Evolutionary conservation across 2,329 filamentous ascomycete genomes (phyloP).

Genomic region (Graphilbum fragrans): DNA sequence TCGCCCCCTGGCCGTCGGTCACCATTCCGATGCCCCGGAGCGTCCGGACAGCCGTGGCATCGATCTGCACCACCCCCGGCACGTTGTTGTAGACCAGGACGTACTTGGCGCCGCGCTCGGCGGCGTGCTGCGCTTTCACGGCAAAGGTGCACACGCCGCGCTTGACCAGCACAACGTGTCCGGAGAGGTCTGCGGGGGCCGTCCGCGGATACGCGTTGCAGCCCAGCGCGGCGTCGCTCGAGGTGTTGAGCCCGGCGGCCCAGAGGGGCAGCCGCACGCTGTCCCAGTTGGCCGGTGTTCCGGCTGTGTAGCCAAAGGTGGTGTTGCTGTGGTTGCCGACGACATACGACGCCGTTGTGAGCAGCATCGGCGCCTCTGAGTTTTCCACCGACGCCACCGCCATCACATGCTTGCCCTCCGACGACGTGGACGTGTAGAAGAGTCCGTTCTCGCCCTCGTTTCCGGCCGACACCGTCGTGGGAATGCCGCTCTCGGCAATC

Average conservation of each 20-base stretch:
- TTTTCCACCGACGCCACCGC: conserved; percentile 40
- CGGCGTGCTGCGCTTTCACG: conserved; percentile 39
- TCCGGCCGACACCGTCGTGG: neutral
- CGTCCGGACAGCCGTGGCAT: neutral
- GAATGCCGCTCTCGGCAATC: conserved; percentile 40
- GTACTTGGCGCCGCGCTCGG: conserved; percentile 43
- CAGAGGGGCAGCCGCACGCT: conserved; percentile 34
- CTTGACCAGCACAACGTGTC: conserved; percentile 45
- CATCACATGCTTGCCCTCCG: conserved; percentile 32
- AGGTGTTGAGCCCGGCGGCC: conserved; percentile 24
- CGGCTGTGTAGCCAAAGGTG: conserved; percentile 29
- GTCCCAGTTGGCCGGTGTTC: conserved; percentile 27
- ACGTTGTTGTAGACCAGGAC: conserved; percentile 41
- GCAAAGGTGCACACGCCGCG: conserved; percentile 39
- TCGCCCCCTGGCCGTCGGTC: neutral
- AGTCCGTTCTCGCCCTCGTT: conserved; percentile 24
- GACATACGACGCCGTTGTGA: conserved; percentile 26
- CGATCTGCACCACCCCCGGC: neutral
- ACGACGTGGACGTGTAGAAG: conserved; percentile 37
- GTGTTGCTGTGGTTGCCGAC: conserved; percentile 15
- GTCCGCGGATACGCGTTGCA: conserved; percentile 34
- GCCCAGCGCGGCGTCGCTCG: conserved; percentile 33
- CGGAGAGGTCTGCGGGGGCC: conserved; percentile 41
- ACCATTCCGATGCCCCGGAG: neutral
- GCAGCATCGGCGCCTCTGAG: conserved; percentile 25